Conservation (phyloP, 257 asterid genomes). For the Osmanthus fragrans region DNA sequence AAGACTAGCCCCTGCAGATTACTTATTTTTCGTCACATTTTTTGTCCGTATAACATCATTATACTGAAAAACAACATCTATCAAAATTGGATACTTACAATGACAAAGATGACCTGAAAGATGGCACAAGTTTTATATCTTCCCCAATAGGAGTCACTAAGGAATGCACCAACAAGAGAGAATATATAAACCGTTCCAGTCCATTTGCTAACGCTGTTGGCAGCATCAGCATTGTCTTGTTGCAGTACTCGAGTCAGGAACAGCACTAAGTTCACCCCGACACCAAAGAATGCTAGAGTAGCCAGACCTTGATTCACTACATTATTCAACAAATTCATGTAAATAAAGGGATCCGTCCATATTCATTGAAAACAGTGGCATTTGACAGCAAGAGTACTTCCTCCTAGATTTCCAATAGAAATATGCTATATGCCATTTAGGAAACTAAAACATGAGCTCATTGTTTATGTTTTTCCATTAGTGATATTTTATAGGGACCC, state of each 20-base stretch:
- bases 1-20: constrained; percentile 63
- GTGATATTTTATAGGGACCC: too few species aligned
- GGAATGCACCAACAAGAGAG: constrained; percentile 96
- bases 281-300: constrained; percentile 91
- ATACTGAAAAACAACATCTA: not conserved
- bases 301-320: constrained; percentile 96
- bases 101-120: constrained; percentile 74
- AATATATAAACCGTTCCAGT: constrained; percentile 93
- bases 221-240: constrained; percentile 86
- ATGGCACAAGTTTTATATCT: constrained; percentile 85
- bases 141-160: constrained; percentile 98
- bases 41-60: not conserved
- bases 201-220: constrained; percentile 94
- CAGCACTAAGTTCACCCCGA: constrained; percentile 88
- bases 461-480: too few species aligned
- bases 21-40: not conserved
- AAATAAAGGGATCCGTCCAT: not conserved
- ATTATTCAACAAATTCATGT: not conserved
- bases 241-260: constrained; percentile 84
- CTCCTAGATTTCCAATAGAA: not conserved
- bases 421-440: not conserved
- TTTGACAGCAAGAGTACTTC: not conserved
- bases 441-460: not conserved
- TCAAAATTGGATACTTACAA: constrained; percentile 42
- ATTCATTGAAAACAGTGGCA: not conserved